Base-by-base conservation (phyloP, 169 alveolate genomes). In the Plasmodium inui region DNA sequence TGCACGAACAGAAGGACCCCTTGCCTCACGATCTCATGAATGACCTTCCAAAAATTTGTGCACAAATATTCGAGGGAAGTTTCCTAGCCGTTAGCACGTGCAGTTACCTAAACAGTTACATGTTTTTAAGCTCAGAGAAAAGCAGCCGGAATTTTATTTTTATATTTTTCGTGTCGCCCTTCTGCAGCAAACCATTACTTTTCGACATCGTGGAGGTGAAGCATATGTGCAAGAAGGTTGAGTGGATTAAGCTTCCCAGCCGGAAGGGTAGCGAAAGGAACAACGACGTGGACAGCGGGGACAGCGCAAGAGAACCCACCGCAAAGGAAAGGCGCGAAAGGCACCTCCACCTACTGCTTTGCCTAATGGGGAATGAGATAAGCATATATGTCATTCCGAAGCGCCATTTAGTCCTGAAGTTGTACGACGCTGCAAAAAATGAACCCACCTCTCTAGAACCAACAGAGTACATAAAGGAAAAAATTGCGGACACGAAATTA, bases 81-180 rank as follows among this genome's bases (percentile, higher is more conserved):
- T 32, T 86, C 28, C 80, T 86, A 41, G 67, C 83, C 19, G 80
- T 86, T 10, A 86, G 93, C 55, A 50, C 81, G 2, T 86, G 85
- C 44, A 86, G 93, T 34, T 86, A 86, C 44, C 67, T 86, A 74
- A 76, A 86, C 67, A 86, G 50, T 76, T 74, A 7, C 46, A 78
- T 78, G 61, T 86, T 50, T 70, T 44, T 26, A 34, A 76, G 46
- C 12, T 53, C 84, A 19, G 19, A 17, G 22, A 86, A 86, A 32
- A 74, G 70, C 28, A 78, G 82, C 44, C 55, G 86, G 28, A 86
- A 86, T 74, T 86, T 86, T 76, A 34, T 86, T 39, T 74, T 86
- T 53, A 53, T 86, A 28, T 86, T 74, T 86, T 86, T 86, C 46
- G 14, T 86, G 30, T 86, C 93, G 14, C 79, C 78, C 55, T 76